These are phyloP conservation scores for Spergularia bocconei DNA, from an alignment of 148 eudicot genomes.

Conservation along the genomic window DNA sequence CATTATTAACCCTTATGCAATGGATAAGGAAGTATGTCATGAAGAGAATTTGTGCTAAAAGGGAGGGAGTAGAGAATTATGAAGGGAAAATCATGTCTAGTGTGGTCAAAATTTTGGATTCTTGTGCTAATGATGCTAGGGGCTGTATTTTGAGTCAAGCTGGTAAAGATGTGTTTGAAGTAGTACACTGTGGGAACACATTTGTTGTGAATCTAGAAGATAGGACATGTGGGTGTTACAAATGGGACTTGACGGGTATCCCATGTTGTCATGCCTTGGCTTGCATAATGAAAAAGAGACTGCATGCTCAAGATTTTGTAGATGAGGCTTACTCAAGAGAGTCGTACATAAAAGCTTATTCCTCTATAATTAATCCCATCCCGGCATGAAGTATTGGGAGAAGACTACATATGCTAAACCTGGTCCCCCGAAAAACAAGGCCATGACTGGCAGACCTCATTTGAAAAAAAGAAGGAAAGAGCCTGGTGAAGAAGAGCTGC, in stretches of 20 bases:
- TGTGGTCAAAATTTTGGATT: not conserved
- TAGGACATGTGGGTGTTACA: not conserved
- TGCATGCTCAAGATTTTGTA: not conserved
- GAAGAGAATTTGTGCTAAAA: not conserved
- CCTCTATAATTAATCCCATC: not conserved
- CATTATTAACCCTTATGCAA: not conserved
- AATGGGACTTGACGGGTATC: not conserved
- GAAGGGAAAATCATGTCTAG: not conserved
- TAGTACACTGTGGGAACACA: not conserved
- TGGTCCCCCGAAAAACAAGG: not conserved
- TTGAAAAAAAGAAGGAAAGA: not conserved
- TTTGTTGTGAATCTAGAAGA: not conserved
- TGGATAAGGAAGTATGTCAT: constrained; percentile 7
- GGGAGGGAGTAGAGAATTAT: not conserved
- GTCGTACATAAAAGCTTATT: not conserved
- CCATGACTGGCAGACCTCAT: not conserved
- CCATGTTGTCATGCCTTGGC: not conserved
- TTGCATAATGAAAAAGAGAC: not conserved
- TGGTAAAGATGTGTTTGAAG: not conserved
- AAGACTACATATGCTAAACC: not conserved
- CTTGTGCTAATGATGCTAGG: not conserved
- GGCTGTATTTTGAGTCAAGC: not conserved
- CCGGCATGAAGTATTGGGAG: not conserved
- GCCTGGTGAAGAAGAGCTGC: not conserved
- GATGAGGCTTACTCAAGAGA: not conserved